Conservation (phyloP, 208 protist genomes). For the Phytomonas francai region DNA sequence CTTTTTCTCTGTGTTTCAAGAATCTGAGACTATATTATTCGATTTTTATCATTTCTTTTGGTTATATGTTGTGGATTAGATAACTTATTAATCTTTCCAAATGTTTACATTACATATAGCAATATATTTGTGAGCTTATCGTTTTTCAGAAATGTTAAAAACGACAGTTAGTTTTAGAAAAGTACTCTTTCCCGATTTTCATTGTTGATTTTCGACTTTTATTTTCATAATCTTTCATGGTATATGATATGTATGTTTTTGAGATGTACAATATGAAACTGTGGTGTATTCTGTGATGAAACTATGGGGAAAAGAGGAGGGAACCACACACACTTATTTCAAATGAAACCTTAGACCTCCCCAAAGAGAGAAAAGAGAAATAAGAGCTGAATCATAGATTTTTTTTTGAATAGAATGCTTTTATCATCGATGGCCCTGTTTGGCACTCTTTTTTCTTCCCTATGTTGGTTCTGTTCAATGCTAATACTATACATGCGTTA, state of each 20-base stretch:
- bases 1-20: slow-evolving; percentile 13
- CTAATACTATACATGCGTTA: background rate
- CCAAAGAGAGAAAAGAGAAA: background rate
- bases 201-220: background rate
- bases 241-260: background rate
- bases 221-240: background rate
- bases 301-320: background rate
- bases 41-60: slow-evolving; percentile 16
- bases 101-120: background rate
- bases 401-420: slow-evolving; percentile 1
- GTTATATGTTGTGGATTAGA: slow-evolving; percentile 2
- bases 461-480: background rate
- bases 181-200: background rate
- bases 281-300: background rate
- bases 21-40: background rate
- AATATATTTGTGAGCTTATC: background rate
- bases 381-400: background rate
- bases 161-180: background rate
- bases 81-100: background rate
- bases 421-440: background rate
- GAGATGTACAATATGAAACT: background rate
- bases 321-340: background rate
- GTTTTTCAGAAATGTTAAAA: background rate
- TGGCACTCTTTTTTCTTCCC: background rate
- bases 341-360: background rate